These are phyloP conservation scores for Fraxinus sp. DNA, from an alignment of 305 asterid species.

Conservation along the genomic window DNA sequence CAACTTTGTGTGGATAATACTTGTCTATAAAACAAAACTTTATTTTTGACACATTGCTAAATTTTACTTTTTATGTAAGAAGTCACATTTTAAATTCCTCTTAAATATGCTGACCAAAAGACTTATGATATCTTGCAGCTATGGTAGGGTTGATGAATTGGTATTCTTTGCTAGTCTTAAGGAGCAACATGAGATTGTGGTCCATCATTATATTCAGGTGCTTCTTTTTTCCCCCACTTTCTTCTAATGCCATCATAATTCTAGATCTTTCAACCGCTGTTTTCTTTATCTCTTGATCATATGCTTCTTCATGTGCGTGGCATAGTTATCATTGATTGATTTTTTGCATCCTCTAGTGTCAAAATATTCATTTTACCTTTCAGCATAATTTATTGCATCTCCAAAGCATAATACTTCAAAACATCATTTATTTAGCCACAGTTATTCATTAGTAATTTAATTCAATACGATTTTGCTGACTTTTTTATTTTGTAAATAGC, in stretches of 20 bases:
- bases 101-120: slow-evolving; percentile 3
- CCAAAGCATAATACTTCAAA: slow-evolving; percentile 5
- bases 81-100: not conserved
- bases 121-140: slow-evolving; percentile 54
- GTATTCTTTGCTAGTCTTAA: slow-evolving; percentile 93
- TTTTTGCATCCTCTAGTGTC: slow-evolving; percentile 6
- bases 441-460: slow-evolving; percentile 9
- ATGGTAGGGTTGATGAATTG: slow-evolving; percentile 95
- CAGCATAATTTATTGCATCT: not conserved
- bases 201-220: slow-evolving; percentile 96
- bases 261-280: slow-evolving; percentile 18
- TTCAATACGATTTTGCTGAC: not conserved
- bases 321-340: slow-evolving; percentile 1
- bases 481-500: slow-evolving; percentile 40
- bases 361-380: slow-evolving; percentile 13
- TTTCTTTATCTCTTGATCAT: slow-evolving; percentile 17
- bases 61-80: slow-evolving; percentile 21
- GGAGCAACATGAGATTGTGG: slow-evolving; percentile 90
- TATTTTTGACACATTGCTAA: slow-evolving; percentile 12
- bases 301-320: slow-evolving; percentile 15
- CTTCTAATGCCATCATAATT: not conserved
- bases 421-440: not conserved
- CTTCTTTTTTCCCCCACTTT: slow-evolving; percentile 26
- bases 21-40: not conserved
- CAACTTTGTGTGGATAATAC: slow-evolving; percentile 9